A percentile compares a stretch with the other conserved stretches of the same genome.
Conservation (phyloP, 2,329 filamentous ascomycete species). For the Zarea fungicola region DNA sequence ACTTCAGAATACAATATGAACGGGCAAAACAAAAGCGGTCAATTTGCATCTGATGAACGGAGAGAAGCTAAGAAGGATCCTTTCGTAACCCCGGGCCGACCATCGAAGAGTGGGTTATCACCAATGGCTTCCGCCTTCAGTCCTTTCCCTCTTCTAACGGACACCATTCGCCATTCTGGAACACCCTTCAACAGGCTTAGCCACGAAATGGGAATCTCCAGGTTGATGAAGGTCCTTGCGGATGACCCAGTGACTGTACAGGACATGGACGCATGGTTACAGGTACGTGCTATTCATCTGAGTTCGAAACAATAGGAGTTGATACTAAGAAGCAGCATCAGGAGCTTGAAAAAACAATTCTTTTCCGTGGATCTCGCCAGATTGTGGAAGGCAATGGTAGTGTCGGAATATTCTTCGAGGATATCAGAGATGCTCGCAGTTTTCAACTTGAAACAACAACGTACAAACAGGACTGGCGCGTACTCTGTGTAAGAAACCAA, state of each 20-base stretch:
- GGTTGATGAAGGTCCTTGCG: constrained; percentile 38
- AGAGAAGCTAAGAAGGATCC: constrained; percentile 44
- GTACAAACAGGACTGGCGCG: constrained; percentile 40
- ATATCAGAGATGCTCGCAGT: constrained; percentile 54
- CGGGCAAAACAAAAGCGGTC: not conserved
- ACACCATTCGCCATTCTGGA: constrained; percentile 18
- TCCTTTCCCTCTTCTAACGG: constrained; percentile 31
- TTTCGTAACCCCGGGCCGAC: constrained; percentile 41
- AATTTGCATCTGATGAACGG: constrained; percentile 15
- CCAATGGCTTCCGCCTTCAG: constrained; percentile 59
- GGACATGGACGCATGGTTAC: constrained; percentile 40
- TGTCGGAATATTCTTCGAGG: constrained; percentile 52
- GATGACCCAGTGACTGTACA: constrained; percentile 23
- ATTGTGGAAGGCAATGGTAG: constrained; percentile 33
- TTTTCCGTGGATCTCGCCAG: constrained; percentile 33
- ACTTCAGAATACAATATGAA: too few relatives aligned
- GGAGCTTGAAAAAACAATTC: constrained; percentile 33
- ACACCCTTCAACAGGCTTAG: constrained; percentile 36
- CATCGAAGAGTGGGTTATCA: constrained; percentile 44
- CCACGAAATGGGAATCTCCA: constrained; percentile 40
- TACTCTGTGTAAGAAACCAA: constrained; percentile 22
- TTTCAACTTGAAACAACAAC: constrained; percentile 42
- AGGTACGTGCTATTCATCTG: constrained; percentile 35
- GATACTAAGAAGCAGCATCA: constrained; percentile 20
- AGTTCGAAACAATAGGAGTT: not conserved